These are phyloP conservation scores for Xylaria polymorpha DNA, from an alignment of 2,329 filamentous ascomycete species.

Conservation along the genomic window DNA sequence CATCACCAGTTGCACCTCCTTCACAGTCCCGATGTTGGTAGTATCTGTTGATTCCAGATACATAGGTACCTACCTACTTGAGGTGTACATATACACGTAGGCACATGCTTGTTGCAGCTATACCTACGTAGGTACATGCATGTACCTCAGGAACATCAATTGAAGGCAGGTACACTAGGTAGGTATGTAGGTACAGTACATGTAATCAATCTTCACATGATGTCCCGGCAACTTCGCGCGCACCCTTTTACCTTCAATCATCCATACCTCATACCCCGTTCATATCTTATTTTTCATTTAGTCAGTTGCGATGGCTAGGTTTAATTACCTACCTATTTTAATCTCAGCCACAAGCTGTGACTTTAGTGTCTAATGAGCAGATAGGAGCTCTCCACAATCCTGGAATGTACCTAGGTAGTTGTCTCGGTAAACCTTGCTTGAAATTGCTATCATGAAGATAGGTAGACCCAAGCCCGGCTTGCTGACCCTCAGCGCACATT, in stretches of 20 bases:
- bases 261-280: background rate
- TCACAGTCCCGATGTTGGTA: no score
- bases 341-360: background rate
- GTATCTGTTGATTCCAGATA: no score
- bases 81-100: no score
- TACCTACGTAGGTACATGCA: background rate
- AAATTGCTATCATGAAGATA: background rate
- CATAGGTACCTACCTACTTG: no score
- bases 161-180: background rate
- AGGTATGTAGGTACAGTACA: background rate
- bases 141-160: no score
- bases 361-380: background rate
- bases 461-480: no score
- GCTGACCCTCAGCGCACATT: background rate
- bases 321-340: background rate
- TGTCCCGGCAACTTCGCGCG: background rate
- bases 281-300: background rate
- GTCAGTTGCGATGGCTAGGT: background rate
- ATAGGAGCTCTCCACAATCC: background rate
- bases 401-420: background rate
- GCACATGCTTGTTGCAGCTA: no score
- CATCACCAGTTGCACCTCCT: no score
- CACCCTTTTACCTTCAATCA: background rate
- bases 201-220: background rate
- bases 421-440: background rate